These are phyloP conservation scores for Saccharomyces jurei DNA, from an alignment of 805 yeast species.

Conservation along the genomic window DNA sequence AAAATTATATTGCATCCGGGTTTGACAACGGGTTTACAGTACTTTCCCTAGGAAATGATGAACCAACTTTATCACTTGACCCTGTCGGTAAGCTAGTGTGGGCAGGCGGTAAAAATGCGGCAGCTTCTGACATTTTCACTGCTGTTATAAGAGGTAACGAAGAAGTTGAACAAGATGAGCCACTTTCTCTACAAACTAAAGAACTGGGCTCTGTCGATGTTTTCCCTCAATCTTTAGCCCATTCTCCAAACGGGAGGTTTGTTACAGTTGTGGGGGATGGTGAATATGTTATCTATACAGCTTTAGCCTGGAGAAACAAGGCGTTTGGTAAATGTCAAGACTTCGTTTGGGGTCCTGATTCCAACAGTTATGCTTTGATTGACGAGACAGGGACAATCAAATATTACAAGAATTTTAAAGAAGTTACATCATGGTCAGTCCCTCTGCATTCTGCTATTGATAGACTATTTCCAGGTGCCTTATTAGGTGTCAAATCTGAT, in stretches of 20 bases:
- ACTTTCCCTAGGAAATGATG: slow-evolving; percentile 84
- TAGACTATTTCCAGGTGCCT: slow-evolving; percentile 80
- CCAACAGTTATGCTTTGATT: slow-evolving; percentile 77
- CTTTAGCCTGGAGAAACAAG: slow-evolving; percentile 96
- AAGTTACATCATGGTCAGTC: slow-evolving; percentile 53
- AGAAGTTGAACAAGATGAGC: slow-evolving; percentile 71
- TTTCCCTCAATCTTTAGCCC: slow-evolving; percentile 77
- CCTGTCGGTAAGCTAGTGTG: slow-evolving; percentile 84
- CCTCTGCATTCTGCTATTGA: slow-evolving; percentile 67
- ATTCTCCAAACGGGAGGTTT: slow-evolving; percentile 95
- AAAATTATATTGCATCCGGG: slow-evolving; percentile 82
- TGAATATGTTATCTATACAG: slow-evolving; percentile 90
- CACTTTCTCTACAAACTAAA: slow-evolving; percentile 67
- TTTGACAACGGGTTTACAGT: slow-evolving; percentile 92
- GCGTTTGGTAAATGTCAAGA: slow-evolving; percentile 84
- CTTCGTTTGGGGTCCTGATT: slow-evolving; percentile 91
- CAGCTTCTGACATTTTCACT: slow-evolving; percentile 63
- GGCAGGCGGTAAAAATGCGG: slow-evolving; percentile 63
- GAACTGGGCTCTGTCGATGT: slow-evolving; percentile 93
- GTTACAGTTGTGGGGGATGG: slow-evolving; percentile 98
- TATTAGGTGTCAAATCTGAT: slow-evolving; percentile 75
- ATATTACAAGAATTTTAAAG: slow-evolving; percentile 78
- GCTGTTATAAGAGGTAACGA: slow-evolving; percentile 68
- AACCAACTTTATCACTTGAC: slow-evolving; percentile 90
- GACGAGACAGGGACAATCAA: slow-evolving; percentile 59